Base-by-base conservation (phyloP, 2,329 filamentous ascomycete species). In the Lasiodiplodia gonubiensis region DNA sequence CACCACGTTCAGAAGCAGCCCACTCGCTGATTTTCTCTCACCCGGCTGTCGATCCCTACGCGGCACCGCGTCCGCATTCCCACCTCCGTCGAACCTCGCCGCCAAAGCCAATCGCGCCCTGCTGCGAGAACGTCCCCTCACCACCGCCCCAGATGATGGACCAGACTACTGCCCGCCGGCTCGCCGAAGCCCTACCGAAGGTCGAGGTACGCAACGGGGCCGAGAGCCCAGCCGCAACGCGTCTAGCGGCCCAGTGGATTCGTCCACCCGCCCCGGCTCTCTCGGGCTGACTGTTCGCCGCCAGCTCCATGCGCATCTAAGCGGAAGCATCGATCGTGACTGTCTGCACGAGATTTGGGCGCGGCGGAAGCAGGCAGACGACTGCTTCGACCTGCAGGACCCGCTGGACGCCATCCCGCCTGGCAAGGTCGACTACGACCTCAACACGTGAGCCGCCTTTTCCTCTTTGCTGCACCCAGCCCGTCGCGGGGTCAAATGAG, bases 221-320 rank as follows among this genome's bases (percentile, higher is more conserved):
- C 51, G n/a, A 46, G 59, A 59, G 61, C 51, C 72, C 71, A 69
- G 53, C 72, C 71, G 68, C 67, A 55, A 52, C 33, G 10, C 27
- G 64, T 46, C 54, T 60, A 33, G 35, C 64, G 27, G 33, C 39
- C 54, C 39, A 33, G 55, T 53, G 53, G 51, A 39, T 60, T 64
- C 55, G 37, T 39, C 33, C 39, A 48, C 27, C 54, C 27, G 55
- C 70, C 69, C 70, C 71, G 72, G 72, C 66, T 57, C 72, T 70
- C 72, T 71, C 73, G 75, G 68, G 54, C 67, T 71, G 46, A 65
- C 54, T 48, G 51, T 55, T 63, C 67, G 72, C 66, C 18, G 69
- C 71, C 72, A 93, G 89, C 86, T 94, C 64, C 92, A 95, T 73
- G 92, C 92, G 69, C 92, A 95, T 78, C 84, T 95, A 53, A 92